Evolutionary conservation across 495 filamentous ascomycete species (phyloP), one percentile per base, ranked within the genome.

Genomic region (Penicillium coprophilum): DNA sequence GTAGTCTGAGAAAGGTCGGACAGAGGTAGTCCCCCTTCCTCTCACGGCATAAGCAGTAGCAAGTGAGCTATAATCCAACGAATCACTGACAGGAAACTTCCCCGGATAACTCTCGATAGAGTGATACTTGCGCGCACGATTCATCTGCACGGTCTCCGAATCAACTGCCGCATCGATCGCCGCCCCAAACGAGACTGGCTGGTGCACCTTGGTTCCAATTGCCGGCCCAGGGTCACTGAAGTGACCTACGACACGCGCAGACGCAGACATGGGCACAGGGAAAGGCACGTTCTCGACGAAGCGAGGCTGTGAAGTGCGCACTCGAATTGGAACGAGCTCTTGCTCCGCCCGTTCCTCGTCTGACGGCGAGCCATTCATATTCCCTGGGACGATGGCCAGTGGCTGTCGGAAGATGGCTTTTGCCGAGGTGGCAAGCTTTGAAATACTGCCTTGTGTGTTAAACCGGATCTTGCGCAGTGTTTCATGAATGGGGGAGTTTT

Each of bases 91-190:
- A 28, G 72, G 71, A 45, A 74, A 75, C 47, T 61, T 53, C 3
- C 71, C 71, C 1, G 71, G 72, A 52, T 65, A 75, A 45, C 69
- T 75, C 53, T 71, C 71, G 1, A 62, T 64, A 24, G 69, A 75
- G 9, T 55, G 58, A 20, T 46, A 60, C 34, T 66, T 67, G 11
- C 47, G 13, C n/a, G 17, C 20, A 6, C 54, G 56, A 2, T 38
- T 40, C 47, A 63, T 32, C 27, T 46, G 53, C 36, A 55, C 15
- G 6, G 19, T 57, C 30, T 55, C 32, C 10, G 34, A 57, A 20
- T 53, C n/a, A 21, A 28, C 24, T 0, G 15, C 36, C n/a, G 38
- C n/a, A 24, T 59, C 41, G 34, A 50, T 19, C 2, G 36, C 41
- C 24, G 49, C 30, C 12, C 52, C 28, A 28, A 34, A 46, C 4